Evolutionary conservation across 202 grass and related monocot species (phyloP).

Genomic region (Saccharum hybrid): DNA sequence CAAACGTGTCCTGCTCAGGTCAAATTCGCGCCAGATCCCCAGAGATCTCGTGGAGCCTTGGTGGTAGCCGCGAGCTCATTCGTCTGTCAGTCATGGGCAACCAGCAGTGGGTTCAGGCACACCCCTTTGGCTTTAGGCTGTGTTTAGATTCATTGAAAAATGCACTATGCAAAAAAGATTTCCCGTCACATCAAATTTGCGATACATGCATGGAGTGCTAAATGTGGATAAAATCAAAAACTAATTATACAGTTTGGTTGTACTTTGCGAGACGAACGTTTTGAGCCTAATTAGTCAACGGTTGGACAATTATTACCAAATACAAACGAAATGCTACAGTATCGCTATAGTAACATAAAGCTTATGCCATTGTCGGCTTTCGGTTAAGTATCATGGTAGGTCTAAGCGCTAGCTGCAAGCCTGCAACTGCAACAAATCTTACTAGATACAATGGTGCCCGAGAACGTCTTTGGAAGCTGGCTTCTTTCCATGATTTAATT

Average conservation of each 20-base stretch:
- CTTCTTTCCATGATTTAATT: background rate
- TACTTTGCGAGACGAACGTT: too few species aligned
- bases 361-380: background rate
- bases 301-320: too few species aligned
- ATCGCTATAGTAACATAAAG: background rate
- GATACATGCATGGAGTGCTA: too few species aligned
- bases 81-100: background rate
- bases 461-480: constrained; percentile 23
- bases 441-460: background rate
- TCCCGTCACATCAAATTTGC: too few species aligned
- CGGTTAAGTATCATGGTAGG: constrained; percentile 27
- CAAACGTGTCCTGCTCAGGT: constrained; percentile 3
- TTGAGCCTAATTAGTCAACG: too few species aligned
- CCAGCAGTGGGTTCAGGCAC: background rate
- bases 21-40: constrained; percentile 23
- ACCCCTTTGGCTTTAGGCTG: background rate
- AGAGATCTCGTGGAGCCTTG: constrained; percentile 24
- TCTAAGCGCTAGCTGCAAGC: background rate
- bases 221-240: too few species aligned
- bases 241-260: too few species aligned
- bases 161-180: too few species aligned
- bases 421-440: background rate
- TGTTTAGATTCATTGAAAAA: too few species aligned
- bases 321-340: too few species aligned
- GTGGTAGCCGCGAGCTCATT: background rate